These are phyloP conservation scores for Castanospermum australe DNA, from an alignment of 306 rosid species.

Conservation along the genomic window DNA sequence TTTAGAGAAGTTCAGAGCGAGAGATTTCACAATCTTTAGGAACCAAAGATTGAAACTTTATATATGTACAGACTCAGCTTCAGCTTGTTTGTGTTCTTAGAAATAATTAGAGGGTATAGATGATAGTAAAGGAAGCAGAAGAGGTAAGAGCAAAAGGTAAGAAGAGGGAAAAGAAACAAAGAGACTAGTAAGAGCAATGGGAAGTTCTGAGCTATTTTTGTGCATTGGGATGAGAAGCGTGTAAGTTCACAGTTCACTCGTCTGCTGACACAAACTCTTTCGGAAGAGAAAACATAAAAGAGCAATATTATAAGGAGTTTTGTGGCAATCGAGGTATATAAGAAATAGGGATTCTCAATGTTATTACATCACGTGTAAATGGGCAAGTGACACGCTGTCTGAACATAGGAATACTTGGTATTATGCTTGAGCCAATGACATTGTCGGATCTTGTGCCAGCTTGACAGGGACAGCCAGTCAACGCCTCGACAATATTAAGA, in stretches of 20 bases:
- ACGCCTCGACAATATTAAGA: background rate
- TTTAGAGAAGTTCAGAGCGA: background rate
- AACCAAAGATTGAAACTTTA: background rate
- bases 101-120: background rate
- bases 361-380: background rate
- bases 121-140: background rate
- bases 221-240: slow-evolving; percentile 12
- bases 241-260: background rate
- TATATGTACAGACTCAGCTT: background rate
- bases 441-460: slow-evolving; percentile 33
- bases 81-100: background rate
- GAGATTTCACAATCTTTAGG: background rate
- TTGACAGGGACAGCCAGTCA: slow-evolving; percentile 39
- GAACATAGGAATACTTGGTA: background rate
- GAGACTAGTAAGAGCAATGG: slow-evolving; percentile 29
- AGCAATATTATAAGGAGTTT: background rate
- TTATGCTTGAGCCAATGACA: slow-evolving; percentile 33
- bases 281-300: background rate
- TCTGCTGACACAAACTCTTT: slow-evolving; percentile 14
- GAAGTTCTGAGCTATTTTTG: background rate
- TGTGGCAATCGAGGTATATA: background rate
- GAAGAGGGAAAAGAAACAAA: background rate
- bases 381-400: background rate
- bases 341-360: no score
- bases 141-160: slow-evolving; percentile 16